These are phyloP conservation scores for Coniella vitis DNA, from an alignment of 2,329 filamentous ascomycete genomes.

Conservation along the genomic window DNA sequence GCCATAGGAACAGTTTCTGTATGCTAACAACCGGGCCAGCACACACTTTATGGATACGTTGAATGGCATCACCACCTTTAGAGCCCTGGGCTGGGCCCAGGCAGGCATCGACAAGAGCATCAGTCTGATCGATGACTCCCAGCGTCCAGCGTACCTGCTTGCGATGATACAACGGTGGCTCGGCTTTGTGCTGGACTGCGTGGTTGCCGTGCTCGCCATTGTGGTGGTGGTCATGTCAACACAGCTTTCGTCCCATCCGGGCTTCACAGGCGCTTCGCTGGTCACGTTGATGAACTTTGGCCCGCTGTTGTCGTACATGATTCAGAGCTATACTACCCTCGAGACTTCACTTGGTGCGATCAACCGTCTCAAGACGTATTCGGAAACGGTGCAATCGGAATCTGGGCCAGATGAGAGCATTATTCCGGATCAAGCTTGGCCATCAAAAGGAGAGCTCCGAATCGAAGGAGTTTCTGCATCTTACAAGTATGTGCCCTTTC, in stretches of 20 bases:
- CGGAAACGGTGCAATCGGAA: conserved; percentile 21
- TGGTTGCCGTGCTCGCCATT: conserved; percentile 42
- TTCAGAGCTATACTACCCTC: conserved; percentile 27
- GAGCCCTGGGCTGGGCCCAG: conserved; percentile 50
- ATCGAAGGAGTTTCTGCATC: conserved; percentile 23
- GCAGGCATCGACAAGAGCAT: conserved; percentile 37
- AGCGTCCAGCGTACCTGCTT: conserved; percentile 51
- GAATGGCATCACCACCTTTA: conserved; percentile 47
- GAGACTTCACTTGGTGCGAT: conserved; percentile 29
- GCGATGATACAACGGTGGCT: conserved; percentile 54
- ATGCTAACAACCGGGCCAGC: conserved; percentile 18
- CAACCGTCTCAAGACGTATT: conserved; percentile 22
- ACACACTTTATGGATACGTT: conserved; percentile 50
- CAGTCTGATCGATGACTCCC: conserved; percentile 44
- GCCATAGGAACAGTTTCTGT: no score
- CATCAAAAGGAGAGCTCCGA: conserved; percentile 20
- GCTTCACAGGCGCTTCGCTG: conserved; percentile 33
- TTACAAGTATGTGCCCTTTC: conserved; percentile 11
- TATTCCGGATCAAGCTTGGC: conserved; percentile 23
- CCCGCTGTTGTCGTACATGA: conserved; percentile 23
- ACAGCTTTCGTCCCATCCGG: conserved; percentile 28
- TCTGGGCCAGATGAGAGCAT: conserved; percentile 21
- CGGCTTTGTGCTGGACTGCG: conserved; percentile 39
- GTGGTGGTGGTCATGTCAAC: conserved; percentile 43
- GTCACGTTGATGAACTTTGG: conserved; percentile 32